Evolutionary conservation across 2,329 filamentous ascomycete genomes (phyloP).

Genomic region (Fusarium albosuccineum): DNA sequence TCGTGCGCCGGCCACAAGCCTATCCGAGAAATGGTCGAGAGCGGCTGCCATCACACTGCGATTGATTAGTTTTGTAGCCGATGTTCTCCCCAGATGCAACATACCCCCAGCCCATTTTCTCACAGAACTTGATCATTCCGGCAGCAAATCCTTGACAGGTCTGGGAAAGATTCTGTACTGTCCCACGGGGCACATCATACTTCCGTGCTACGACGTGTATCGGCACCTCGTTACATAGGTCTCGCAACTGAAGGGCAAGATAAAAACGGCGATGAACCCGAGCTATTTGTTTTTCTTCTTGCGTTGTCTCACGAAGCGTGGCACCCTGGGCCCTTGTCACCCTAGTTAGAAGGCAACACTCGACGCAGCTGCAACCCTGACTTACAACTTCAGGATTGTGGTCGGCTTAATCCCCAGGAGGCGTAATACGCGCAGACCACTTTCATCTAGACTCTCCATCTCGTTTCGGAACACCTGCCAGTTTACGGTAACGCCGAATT

Average conservation of each 20-base stretch:
- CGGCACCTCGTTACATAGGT: constrained; percentile 82
- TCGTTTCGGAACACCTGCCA: constrained; percentile 81
- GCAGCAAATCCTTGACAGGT: constrained; percentile 84
- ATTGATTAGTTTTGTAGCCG: constrained; percentile 25
- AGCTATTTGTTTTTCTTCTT: constrained; percentile 70
- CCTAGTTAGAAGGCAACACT: constrained; percentile 29
- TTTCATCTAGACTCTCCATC: constrained; percentile 78
- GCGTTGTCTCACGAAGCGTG: constrained; percentile 71
- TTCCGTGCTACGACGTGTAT: constrained; percentile 77
- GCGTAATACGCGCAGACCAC: constrained; percentile 74
- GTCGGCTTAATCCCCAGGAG: constrained; percentile 78
- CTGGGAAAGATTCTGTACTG: constrained; percentile 78
- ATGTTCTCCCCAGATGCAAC: constrained; percentile 33
- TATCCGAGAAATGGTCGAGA: constrained; percentile 81
- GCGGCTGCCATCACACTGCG: constrained; percentile 75
- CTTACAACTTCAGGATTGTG: constrained; percentile 75
- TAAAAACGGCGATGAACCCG: constrained; percentile 80
- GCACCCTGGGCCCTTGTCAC: constrained; percentile 73
- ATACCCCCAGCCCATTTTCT: constrained; percentile 80
- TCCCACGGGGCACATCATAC: constrained; percentile 77
- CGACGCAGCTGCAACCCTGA: constrained; percentile 9
- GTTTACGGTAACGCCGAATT: constrained; percentile 68
- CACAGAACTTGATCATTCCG: constrained; percentile 83
- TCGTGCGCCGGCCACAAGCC: constrained; percentile 78
- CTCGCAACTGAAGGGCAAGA: constrained; percentile 80